Evolutionary conservation across 1,284 basidiomycete species (phyloP), one percentile per base, ranked within the genome.

Genomic region (Mycena sp.): DNA sequence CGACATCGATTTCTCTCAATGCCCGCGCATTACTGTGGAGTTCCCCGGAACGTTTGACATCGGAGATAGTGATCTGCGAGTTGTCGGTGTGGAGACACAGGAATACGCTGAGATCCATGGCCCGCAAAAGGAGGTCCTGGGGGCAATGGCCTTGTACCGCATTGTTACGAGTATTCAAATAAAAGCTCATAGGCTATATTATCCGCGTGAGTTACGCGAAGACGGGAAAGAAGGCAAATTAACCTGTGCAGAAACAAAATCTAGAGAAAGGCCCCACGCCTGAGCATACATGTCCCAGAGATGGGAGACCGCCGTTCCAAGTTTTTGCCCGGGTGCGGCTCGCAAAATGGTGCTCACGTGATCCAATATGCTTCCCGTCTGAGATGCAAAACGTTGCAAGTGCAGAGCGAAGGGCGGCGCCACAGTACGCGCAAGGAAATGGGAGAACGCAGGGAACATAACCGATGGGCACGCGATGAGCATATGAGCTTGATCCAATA

Each of bases 351-450:
- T 21, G 5, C 46, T 23, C 29, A 30, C 35, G 11, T 30, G 28
- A 46, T 55, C 56, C 40, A 51, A 45, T 14, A 3, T 19, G 32
- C 21, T 26, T 38, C 61, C 63, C 5, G 17, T 37, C 21, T 65
- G 63, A 30, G 32, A 16, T 25, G 48, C 55, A 32, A 73, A 77
- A 19, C 83, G 81, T 46, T 67, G 70, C 62, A 82, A 71, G 51
- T 79, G 71, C 38, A 71, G 68, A 50, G 79, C 65, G 57, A 78
- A 75, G 14, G 69, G 60, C n/a, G 76, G 76, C 4, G 77, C 67
- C 3, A 79, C 69, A 35, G 78, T 76, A 40, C 81, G 81, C 45
- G 79, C 70, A 37, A 82, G 67, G 70, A 87, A 83, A 58, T 81
- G 72, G 52, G 83, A 69, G 55, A 79, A 72, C 32, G 7, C 60